Evolutionary conservation across 345 rosid genomes (phyloP).

Genomic region (Acer negundo): DNA sequence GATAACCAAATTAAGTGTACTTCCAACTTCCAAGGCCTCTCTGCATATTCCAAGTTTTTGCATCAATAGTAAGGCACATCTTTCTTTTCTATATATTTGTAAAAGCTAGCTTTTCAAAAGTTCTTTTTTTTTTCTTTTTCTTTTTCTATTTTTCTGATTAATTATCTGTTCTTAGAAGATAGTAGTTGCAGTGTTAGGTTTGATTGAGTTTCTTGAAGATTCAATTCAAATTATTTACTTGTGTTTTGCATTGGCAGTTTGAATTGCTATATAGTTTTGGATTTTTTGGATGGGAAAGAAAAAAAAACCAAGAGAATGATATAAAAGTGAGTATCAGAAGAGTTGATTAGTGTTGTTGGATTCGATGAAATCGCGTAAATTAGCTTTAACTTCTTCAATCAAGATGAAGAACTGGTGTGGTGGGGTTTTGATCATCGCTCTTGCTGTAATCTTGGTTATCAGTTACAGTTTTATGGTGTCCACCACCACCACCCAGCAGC

Average conservation of each 20-base stretch:
- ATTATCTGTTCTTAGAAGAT: too few species aligned
- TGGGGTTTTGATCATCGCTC: conserved; percentile 60
- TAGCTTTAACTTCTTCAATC: conserved; percentile 30
- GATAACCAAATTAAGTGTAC: not conserved
- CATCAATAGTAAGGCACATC: not conserved
- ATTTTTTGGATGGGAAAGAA: not conserved
- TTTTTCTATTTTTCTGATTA: too few species aligned
- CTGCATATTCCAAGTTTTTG: not conserved
- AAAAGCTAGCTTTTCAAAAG: not conserved
- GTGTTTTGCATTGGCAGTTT: too few species aligned
- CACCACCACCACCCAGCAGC: not conserved
- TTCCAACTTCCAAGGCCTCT: not conserved
- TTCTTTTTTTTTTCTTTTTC: too few species aligned
- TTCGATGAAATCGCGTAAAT: conserved; percentile 32
- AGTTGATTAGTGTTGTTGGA: not conserved
- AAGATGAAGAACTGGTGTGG: conserved; percentile 80
- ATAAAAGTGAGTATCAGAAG: not conserved
- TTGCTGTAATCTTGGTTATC: conserved; percentile 53
- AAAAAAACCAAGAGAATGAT: too few species aligned
- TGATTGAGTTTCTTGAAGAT: not conserved
- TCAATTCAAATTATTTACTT: not conserved
- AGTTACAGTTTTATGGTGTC: conserved; percentile 51
- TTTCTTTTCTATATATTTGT: not conserved
- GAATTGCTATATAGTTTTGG: too few species aligned
- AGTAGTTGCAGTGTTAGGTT: too few species aligned